Evolutionary conservation across 306 rosid genomes (phyloP).

Genomic region (Morella rubra): DNA sequence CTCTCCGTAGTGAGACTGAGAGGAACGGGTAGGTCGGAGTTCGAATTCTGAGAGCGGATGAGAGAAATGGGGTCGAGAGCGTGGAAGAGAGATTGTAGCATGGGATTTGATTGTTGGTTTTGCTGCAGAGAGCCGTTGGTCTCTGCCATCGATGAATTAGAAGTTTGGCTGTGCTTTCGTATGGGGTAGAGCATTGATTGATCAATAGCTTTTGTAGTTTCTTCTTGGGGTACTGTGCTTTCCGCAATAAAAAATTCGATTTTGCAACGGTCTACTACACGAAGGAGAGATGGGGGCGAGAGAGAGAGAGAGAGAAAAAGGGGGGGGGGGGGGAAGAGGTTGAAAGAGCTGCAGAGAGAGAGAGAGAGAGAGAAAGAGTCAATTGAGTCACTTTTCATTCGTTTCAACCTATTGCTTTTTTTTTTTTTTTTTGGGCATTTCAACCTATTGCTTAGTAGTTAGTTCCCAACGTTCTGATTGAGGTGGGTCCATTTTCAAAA

Average conservation of each 20-base stretch:
- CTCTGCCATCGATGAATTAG: constrained; percentile 46
- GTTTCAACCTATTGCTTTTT: background rate
- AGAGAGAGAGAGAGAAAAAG: constrained; percentile 16
- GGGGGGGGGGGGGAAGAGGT: too few species aligned
- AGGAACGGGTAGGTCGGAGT: constrained; percentile 36
- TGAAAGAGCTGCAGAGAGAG: too few species aligned
- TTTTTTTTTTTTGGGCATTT: too few species aligned
- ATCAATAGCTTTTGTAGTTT: constrained; percentile 24
- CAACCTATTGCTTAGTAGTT: background rate
- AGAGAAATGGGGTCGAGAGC: constrained; percentile 73
- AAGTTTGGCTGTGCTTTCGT: constrained; percentile 12
- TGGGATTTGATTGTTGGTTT: constrained; percentile 37
- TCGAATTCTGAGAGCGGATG: constrained; percentile 52
- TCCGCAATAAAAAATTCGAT: constrained; percentile 21
- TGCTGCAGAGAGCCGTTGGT: constrained; percentile 26
- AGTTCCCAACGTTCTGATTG: constrained; percentile 46
- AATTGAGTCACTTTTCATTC: background rate
- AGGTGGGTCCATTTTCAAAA: constrained; percentile 21
- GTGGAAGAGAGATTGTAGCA: constrained; percentile 47
- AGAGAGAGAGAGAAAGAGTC: too few species aligned
- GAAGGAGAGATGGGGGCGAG: background rate
- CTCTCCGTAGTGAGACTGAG: constrained; percentile 44
- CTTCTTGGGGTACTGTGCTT: constrained; percentile 17
- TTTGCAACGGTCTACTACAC: constrained; percentile 66
- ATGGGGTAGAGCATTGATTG: constrained; percentile 15